These are phyloP conservation scores for Inga laurina DNA, from an alignment of 306 rosid species.

Conservation along the genomic window DNA sequence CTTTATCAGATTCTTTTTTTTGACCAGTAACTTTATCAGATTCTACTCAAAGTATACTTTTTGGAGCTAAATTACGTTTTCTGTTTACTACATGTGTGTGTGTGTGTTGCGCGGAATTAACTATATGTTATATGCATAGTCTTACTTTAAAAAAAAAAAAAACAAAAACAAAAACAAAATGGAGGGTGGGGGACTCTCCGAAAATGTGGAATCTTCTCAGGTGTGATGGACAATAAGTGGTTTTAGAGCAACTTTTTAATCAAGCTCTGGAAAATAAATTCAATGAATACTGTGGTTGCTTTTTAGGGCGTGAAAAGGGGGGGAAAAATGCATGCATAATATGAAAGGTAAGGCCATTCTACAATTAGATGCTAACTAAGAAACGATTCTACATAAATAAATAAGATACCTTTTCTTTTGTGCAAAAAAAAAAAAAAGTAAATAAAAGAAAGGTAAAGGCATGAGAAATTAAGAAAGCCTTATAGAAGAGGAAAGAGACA, in stretches of 20 bases:
- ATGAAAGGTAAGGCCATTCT: background rate
- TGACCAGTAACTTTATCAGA: background rate
- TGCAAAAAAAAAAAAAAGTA: background rate
- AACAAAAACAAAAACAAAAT: too few species aligned
- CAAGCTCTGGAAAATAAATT: conserved; percentile 1
- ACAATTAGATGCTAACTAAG: conserved; percentile 19
- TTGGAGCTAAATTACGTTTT: background rate
- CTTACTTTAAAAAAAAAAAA: too few species aligned
- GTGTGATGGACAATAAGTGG: conserved; percentile 3
- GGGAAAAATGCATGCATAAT: background rate
- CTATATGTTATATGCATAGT: background rate
- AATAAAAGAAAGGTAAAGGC: background rate
- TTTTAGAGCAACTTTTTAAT: background rate
- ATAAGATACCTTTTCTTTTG: background rate
- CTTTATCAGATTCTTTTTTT: background rate
- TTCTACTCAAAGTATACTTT: background rate
- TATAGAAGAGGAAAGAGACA: conserved; percentile 22
- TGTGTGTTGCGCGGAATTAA: background rate
- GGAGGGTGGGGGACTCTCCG: background rate
- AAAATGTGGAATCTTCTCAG: conserved; percentile 11
- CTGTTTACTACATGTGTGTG: background rate
- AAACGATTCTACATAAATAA: background rate
- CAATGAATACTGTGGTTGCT: background rate
- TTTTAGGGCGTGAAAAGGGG: conserved; percentile 27
- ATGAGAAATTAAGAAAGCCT: conserved; percentile 26